Evolutionary conservation across 75 land plant species (phyloP), one percentile per base, ranked within the genome.

Genomic region (Gnetum montanum): DNA sequence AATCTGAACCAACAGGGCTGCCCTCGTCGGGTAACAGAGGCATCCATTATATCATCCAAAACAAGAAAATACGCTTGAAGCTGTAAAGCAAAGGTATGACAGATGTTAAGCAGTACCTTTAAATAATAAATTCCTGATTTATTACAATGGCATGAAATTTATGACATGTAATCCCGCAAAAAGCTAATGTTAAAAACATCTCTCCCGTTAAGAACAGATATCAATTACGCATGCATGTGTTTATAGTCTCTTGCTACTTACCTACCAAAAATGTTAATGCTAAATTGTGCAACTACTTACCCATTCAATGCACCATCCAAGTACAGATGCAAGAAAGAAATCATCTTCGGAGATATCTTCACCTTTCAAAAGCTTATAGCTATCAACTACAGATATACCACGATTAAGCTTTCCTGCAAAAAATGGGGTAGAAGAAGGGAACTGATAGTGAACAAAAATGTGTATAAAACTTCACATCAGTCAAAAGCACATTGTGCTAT

Each of bases 241-340:
- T n/a, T n/a, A n/a, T n/a, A n/a, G n/a, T n/a, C n/a, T n/a, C n/a
- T n/a, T n/a, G n/a, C n/a, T n/a, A n/a, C n/a, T n/a, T n/a, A n/a
- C n/a, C n/a, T n/a, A n/a, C n/a, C n/a, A n/a, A n/a, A n/a, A n/a
- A n/a, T n/a, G n/a, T n/a, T n/a, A n/a, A n/a, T n/a, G n/a, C n/a
- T n/a, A n/a, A n/a, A n/a, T n/a, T n/a, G n/a, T n/a, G n/a, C n/a
- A n/a, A n/a, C n/a, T n/a, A n/a, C 66, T 28, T 72, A 95, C 99
- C 96, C 96, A 90, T 69, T 95, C 99, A 44, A 95, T 81, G 61
- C 97, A 95, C 99, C 99, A 95, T 15, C 99, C 99, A 35, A 95
- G 86, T 3, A 71, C 80, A 70, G 66, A 71, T 29, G 86, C 76
- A 59, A 78, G 88, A 43, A 90, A 81, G 19, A 78, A 1, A 46